Evolutionary conservation across 352 stramenopile genomes (phyloP).

Genomic region (Phytophthora uliginosa): DNA sequence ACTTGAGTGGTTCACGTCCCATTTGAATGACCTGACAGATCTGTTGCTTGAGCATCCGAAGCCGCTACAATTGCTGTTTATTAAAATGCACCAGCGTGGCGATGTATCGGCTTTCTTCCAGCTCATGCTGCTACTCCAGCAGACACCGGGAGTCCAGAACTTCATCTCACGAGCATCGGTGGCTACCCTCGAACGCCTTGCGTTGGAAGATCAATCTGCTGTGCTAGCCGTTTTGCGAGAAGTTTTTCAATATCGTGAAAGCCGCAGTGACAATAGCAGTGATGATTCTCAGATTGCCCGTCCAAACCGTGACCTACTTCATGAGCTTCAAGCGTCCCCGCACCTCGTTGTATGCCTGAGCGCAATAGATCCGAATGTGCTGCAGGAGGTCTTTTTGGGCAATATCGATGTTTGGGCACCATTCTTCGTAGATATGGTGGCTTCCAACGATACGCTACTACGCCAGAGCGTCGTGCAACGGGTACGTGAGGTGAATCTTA

Average conservation of each 20-base stretch:
- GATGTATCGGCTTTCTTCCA: conserved; percentile 67
- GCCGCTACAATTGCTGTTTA: conserved; percentile 68
- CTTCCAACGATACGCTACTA: conserved; percentile 64
- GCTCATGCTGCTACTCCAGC: conserved; percentile 70
- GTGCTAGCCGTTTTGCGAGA: conserved; percentile 58
- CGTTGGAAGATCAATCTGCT: conserved; percentile 69
- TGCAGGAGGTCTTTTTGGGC: conserved; percentile 73
- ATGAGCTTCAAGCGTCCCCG: conserved; percentile 61
- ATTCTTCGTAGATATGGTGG: conserved; percentile 73
- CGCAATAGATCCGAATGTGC: conserved; percentile 64
- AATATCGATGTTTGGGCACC: conserved; percentile 73
- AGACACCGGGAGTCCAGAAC: conserved; percentile 68
- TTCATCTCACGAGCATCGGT: conserved; percentile 67
- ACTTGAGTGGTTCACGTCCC: conserved; percentile 70
- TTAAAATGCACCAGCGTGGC: conserved; percentile 63
- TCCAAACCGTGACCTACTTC: conserved; percentile 58
- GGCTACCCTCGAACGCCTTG: conserved; percentile 59
- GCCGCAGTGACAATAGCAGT: conserved; percentile 12
- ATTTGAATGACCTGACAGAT: conserved; percentile 59
- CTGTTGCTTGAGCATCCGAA: conserved; percentile 68
- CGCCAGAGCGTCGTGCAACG: conserved; percentile 55
- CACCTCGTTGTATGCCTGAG: conserved; percentile 70
- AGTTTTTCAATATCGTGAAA: conserved; percentile 52
- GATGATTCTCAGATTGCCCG: conserved; percentile 1
- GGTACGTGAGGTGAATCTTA: conserved; percentile 29